Conservation (phyloP, 2,329 filamentous ascomycete species). For the Grosmannia clavigera region DNA sequence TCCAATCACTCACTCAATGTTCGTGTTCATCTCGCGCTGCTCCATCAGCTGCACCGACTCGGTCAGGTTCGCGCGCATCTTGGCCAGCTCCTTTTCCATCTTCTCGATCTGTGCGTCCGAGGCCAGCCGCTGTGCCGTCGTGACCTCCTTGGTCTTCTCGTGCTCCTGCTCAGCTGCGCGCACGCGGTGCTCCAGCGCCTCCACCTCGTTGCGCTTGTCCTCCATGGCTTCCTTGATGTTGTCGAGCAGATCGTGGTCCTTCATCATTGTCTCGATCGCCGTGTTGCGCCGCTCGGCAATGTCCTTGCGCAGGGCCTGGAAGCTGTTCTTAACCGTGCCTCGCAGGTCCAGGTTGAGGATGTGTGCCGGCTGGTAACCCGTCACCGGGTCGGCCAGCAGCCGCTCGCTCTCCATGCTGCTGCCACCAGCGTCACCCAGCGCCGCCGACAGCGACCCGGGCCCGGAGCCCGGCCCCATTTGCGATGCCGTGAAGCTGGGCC, state of each 20-base stretch:
- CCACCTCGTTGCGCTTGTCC: constrained; percentile 86
- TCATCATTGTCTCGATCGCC: constrained; percentile 82
- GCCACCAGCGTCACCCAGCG: neutral
- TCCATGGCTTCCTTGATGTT: constrained; percentile 95
- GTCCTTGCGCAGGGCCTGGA: constrained; percentile 71
- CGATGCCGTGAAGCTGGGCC: constrained; percentile 47
- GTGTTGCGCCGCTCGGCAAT: constrained; percentile 78
- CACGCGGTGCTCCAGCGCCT: constrained; percentile 78
- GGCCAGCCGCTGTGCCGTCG: constrained; percentile 73
- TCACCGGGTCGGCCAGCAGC: constrained; percentile 67
- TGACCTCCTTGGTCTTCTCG: constrained; percentile 81
- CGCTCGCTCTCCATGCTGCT: constrained; percentile 50
- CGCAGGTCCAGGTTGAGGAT: constrained; percentile 82
- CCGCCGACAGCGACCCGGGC: constrained; percentile 22
- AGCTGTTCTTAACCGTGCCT: constrained; percentile 66
- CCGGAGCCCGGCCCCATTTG: constrained; percentile 27
- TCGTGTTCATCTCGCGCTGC: constrained; percentile 90
- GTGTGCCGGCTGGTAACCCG: constrained; percentile 81
- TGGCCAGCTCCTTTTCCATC: constrained; percentile 95
- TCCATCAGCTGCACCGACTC: constrained; percentile 88
- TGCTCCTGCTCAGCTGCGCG: constrained; percentile 86
- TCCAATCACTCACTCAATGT: constrained; percentile 62
- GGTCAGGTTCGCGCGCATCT: constrained; percentile 72
- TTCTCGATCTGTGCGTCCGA: constrained; percentile 93
- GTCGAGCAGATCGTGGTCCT: constrained; percentile 85